phyloP scores from a whole-genome alignment of 2,329 filamentous ascomycete species.

The Penicillium vulpinum region DNA sequence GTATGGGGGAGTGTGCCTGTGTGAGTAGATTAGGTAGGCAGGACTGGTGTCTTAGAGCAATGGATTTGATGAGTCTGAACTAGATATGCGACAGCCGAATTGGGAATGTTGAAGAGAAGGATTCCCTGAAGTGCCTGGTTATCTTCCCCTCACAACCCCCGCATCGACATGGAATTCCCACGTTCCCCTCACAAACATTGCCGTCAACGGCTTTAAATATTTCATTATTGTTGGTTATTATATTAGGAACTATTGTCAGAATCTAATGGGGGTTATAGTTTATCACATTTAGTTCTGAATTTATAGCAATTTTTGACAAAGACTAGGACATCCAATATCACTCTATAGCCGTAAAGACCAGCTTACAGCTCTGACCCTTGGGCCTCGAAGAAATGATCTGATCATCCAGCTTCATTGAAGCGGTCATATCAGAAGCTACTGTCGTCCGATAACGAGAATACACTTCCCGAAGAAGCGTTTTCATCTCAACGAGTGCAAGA shows the following conservation, averaged over 20 bases:
- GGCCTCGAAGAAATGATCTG: constrained; percentile 68
- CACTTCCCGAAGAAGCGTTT: constrained; percentile 61
- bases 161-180: constrained; percentile 12
- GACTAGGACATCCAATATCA: background rate
- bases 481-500: constrained; percentile 68
- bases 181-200: background rate
- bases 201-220: background rate
- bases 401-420: constrained; percentile 65
- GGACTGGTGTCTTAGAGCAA: background rate
- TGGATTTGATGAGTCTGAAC: background rate
- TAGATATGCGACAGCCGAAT: background rate
- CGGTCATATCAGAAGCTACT: constrained; percentile 54
- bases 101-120: constrained; percentile 17
- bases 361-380: constrained; percentile 58
- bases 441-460: constrained; percentile 60
- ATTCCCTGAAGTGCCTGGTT: constrained; percentile 3
- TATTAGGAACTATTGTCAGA: background rate
- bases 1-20: background rate
- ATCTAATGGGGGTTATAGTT: background rate
- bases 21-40: background rate
- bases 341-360: constrained; percentile 36
- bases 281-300: background rate
- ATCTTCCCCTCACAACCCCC: constrained; percentile 25
- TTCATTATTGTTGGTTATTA: background rate
- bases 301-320: background rate